Evolutionary conservation across 2,329 filamentous ascomycete species (phyloP).

Genomic region (Neurospora sp.): DNA sequence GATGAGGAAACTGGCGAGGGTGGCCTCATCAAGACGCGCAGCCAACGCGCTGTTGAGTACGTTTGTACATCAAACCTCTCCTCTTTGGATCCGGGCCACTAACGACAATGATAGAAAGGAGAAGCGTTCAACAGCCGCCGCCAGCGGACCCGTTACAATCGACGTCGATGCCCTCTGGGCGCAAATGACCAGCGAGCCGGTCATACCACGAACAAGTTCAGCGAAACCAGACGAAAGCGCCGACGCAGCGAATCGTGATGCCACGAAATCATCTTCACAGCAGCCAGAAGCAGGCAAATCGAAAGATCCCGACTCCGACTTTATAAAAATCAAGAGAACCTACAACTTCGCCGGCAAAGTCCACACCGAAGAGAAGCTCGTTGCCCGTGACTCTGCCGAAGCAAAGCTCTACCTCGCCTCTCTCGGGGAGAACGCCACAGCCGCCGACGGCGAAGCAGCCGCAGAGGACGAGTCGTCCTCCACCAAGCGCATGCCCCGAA

Average conservation of each 20-base stretch:
- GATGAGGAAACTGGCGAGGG: conserved; percentile 50
- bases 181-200: conserved; percentile 44
- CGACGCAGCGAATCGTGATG: not conserved
- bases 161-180: conserved; percentile 64
- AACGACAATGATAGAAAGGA: conserved; percentile 34
- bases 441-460: conserved; percentile 10
- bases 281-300: not conserved
- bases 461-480: conserved; percentile 17
- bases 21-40: conserved; percentile 60
- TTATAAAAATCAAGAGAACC: conserved; percentile 57
- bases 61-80: conserved; percentile 14
- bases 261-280: not conserved
- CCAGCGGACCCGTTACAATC: conserved; percentile 52
- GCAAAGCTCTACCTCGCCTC: conserved; percentile 53
- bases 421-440: conserved; percentile 24
- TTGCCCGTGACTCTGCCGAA: conserved; percentile 55
- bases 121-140: conserved; percentile 42
- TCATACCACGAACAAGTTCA: not conserved
- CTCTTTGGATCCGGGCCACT: not conserved
- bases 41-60: conserved; percentile 56
- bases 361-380: conserved; percentile 61
- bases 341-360: conserved; percentile 68
- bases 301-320: conserved; percentile 23
- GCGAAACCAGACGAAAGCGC: conserved; percentile 9
- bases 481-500: conserved; percentile 37